Conservation (phyloP, 164 flowering plant species). For the Umbellularia californica region DNA sequence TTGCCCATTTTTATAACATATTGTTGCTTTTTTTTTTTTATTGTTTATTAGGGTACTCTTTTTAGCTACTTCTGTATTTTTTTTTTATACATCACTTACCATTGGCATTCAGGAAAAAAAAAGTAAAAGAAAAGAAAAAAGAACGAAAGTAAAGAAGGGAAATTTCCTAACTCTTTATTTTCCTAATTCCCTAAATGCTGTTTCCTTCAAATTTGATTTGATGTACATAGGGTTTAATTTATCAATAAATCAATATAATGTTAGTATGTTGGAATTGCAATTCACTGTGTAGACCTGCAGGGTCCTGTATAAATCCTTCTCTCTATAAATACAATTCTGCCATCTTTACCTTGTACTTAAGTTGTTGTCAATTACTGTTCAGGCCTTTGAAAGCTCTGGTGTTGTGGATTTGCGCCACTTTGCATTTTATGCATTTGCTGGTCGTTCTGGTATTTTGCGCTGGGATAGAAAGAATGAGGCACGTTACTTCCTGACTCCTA, state of each 20-base stretch:
- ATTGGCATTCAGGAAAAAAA: too few species aligned
- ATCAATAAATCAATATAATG: neutral
- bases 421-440: constrained; percentile 91
- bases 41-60: too few species aligned
- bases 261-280: neutral
- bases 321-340: neutral
- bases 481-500: neutral
- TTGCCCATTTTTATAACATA: too few species aligned
- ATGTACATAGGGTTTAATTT: neutral
- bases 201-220: neutral
- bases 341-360: neutral
- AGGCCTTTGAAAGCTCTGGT: constrained; percentile 60
- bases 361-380: constrained; percentile 8
- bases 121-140: too few species aligned
- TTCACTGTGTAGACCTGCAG: neutral
- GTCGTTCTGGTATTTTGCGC: constrained; percentile 60
- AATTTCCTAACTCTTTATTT: too few species aligned
- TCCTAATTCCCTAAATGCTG: neutral
- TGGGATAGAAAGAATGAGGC: constrained; percentile 93
- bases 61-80: too few species aligned
- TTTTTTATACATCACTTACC: too few species aligned
- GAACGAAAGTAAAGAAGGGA: too few species aligned
- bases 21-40: too few species aligned
- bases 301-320: neutral
- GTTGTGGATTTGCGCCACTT: constrained; percentile 83